Conservation (phyloP, 768 basidiomycete species). For the Naematelia encephala region DNA sequence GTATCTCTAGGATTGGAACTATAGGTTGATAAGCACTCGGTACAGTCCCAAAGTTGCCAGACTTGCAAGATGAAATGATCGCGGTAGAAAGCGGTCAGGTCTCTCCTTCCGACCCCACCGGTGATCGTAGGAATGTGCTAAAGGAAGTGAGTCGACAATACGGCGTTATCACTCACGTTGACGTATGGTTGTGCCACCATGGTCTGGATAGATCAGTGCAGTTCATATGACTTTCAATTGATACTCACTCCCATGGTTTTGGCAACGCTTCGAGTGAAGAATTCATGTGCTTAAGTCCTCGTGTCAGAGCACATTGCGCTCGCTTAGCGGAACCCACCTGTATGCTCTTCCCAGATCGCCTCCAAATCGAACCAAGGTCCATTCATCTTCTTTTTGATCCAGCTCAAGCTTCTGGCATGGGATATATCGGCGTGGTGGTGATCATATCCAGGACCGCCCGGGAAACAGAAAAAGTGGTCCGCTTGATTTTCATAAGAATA, state of each 20-base stretch:
- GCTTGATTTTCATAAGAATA: background rate
- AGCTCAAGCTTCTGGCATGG: conserved; percentile 5
- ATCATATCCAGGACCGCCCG: background rate
- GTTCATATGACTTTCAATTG: too few relatives aligned
- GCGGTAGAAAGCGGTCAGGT: conserved; percentile 57
- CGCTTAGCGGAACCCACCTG: background rate
- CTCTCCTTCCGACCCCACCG: conserved; percentile 58
- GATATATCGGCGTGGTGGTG: conserved; percentile 5
- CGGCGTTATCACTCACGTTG: background rate
- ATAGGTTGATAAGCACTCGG: background rate
- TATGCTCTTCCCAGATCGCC: conserved; percentile 3
- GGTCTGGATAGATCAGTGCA: conserved; percentile 2
- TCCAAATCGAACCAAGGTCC: background rate
- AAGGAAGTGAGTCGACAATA: background rate
- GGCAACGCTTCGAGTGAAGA: conserved; percentile 54
- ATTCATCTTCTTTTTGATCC: background rate
- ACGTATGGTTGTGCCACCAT: conserved; percentile 6
- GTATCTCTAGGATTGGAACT: conserved; percentile 54
- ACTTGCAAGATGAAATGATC: conserved; percentile 38
- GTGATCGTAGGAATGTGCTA: conserved; percentile 50
- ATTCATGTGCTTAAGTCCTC: conserved; percentile 53
- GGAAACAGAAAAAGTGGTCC: conserved; percentile 1
- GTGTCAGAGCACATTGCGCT: background rate
- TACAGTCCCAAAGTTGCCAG: background rate
- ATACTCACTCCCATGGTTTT: conserved; percentile 40